These are phyloP conservation scores for Arthrinium phaeospermum DNA, from an alignment of 2,329 filamentous ascomycete genomes.

Conservation along the genomic window DNA sequence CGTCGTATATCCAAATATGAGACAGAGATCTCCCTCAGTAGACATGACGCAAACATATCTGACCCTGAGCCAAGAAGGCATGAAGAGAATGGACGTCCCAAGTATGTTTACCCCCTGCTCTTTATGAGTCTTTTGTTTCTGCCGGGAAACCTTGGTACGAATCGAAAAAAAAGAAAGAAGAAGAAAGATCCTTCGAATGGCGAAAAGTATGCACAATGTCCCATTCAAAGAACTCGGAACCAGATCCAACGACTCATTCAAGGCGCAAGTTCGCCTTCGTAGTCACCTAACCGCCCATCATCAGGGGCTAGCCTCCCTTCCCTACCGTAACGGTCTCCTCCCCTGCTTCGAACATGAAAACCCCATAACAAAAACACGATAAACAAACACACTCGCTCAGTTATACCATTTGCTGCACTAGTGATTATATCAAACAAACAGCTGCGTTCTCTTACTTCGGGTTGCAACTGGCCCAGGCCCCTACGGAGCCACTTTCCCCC, in stretches of 20 bases:
- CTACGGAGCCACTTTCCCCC: not conserved
- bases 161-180: too few relatives aligned
- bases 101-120: too few relatives aligned
- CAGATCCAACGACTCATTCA: not conserved
- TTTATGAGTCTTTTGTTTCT: too few relatives aligned
- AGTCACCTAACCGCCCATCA: not conserved
- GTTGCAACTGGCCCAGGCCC: not conserved
- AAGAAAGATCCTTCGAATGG: too few relatives aligned
- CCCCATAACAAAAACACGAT: not conserved
- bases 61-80: too few relatives aligned
- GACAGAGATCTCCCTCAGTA: too few relatives aligned
- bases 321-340: not conserved
- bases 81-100: too few relatives aligned
- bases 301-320: not conserved
- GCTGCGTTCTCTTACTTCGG: not conserved
- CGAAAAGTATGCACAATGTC: too few relatives aligned
- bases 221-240: not conserved
- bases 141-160: too few relatives aligned
- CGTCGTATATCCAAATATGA: too few relatives aligned
- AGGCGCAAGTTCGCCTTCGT: not conserved
- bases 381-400: not conserved
- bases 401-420: not conserved
- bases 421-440: not conserved
- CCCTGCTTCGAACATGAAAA: not conserved
- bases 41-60: too few relatives aligned